Percentiles rank a stretch among this genome's conserved stretches.
Evolutionary conservation across 352 stramenopile genomes (phyloP).

Genomic region (Phytophthora capsici): DNA sequence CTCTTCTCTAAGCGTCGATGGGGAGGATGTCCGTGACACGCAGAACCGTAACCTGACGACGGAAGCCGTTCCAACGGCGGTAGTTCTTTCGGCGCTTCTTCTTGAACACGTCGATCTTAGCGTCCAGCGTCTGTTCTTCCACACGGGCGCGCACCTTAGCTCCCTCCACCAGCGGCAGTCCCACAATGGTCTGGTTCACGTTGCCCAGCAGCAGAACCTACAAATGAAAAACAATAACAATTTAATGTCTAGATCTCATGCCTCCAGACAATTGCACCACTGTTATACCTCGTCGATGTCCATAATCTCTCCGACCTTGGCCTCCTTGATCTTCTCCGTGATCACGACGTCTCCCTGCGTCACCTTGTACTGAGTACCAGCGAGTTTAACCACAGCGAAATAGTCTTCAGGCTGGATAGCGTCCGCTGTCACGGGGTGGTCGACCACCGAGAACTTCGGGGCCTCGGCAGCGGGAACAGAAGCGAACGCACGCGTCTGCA

Average conservation of each 20-base stretch:
- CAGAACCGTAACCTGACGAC: conserved; percentile 85
- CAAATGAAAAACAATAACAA: conserved; percentile 2
- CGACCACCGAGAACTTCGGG: conserved; percentile 74
- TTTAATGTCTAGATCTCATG: not conserved
- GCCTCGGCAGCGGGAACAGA: conserved; percentile 23
- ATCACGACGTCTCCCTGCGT: conserved; percentile 85
- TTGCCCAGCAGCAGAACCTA: conserved; percentile 83
- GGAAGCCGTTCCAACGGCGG: conserved; percentile 88
- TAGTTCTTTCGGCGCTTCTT: conserved; percentile 93
- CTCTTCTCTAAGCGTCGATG: conserved; percentile 40
- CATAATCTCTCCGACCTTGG: conserved; percentile 87
- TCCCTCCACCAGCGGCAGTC: conserved; percentile 69
- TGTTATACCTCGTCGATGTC: conserved; percentile 77
- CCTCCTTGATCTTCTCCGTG: conserved; percentile 85
- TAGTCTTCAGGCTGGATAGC: conserved; percentile 74
- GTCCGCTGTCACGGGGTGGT: conserved; percentile 77
- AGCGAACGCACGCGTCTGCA: conserved; percentile 27
- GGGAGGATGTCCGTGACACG: conserved; percentile 84
- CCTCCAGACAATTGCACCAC: conserved; percentile 14
- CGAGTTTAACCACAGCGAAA: conserved; percentile 88
- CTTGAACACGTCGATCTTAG: conserved; percentile 92
- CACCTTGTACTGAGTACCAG: conserved; percentile 89
- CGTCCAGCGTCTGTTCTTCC: conserved; percentile 88
- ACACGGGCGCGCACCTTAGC: conserved; percentile 81
- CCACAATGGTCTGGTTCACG: conserved; percentile 87